phyloP scores from a whole-genome alignment of 495 filamentous ascomycete species.

The Podospora tetraspora region DNA sequence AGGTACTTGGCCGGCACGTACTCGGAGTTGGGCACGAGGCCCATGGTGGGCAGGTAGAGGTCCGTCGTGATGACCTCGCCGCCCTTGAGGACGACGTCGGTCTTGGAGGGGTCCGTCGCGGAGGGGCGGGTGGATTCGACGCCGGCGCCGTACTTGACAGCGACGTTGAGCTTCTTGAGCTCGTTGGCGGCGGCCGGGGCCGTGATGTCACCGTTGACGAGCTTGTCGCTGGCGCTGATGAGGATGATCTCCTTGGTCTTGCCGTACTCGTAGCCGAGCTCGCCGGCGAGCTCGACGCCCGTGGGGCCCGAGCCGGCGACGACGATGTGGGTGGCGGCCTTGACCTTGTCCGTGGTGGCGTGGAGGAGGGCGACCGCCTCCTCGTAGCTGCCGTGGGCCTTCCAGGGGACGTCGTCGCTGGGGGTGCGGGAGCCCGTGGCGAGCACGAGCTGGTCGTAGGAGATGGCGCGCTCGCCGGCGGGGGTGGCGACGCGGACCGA shows the following conservation, averaged over 20 bases:
- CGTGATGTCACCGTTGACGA: slow-evolving; percentile 37
- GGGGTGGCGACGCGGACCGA: slow-evolving; percentile 44
- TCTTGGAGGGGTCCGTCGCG: slow-evolving; percentile 29
- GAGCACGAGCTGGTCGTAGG: slow-evolving; percentile 82
- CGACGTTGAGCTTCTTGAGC: slow-evolving; percentile 49
- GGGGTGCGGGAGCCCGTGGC: slow-evolving; percentile 84
- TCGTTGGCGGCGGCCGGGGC: slow-evolving; percentile 32
- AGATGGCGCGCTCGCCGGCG: slow-evolving; percentile 21
- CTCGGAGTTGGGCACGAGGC: slow-evolving; percentile 54
- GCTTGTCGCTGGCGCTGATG: slow-evolving; percentile 37
- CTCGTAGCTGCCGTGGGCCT: slow-evolving; percentile 37
- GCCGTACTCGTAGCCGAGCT: slow-evolving; percentile 43
- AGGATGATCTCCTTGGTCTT: slow-evolving; percentile 46
- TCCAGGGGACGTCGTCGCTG: slow-evolving; percentile 36
- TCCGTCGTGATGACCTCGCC: slow-evolving; percentile 46
- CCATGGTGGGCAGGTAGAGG: slow-evolving; percentile 59
- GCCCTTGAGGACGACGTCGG: slow-evolving; percentile 32
- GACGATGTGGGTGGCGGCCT: slow-evolving; percentile 38
- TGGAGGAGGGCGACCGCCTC: slow-evolving; percentile 26
- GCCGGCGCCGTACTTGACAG: slow-evolving; percentile 35
- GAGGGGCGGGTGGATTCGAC: slow-evolving; percentile 25
- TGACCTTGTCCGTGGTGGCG: slow-evolving; percentile 26
- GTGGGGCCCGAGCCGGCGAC: slow-evolving; percentile 42
- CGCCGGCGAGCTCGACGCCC: slow-evolving; percentile 39
- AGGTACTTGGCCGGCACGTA: slow-evolving; percentile 51